Evolutionary conservation across 139 green algal genomes (phyloP), one percentile per base, ranked within the genome.

Genomic region (Diplosphaera chodatii): DNA sequence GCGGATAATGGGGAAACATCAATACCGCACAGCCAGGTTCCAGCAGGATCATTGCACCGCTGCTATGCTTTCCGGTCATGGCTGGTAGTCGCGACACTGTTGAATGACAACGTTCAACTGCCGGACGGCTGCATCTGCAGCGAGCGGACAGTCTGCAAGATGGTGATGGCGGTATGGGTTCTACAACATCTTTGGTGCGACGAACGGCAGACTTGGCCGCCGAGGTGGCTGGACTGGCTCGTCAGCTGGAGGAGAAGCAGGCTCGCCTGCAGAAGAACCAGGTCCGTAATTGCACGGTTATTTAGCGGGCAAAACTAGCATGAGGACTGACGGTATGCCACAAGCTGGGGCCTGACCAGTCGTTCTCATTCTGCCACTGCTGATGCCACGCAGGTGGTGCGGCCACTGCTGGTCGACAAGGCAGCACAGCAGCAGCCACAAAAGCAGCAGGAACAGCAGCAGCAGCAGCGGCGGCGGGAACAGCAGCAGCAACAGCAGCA

Each of bases 231-330:
- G 32, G 16, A n/a, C 31, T 69, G 18, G 31, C 64, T 30, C 32
- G 33, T 31, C 21, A 40, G 2, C 64, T 69, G 64, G 29, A 69
- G 64, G 64, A 48, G 32, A 41, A 29, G 64, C 62, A 34, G 62
- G 4, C 6, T 16, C 62, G 62, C 23, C 32, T 41, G 31, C 25
- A 41, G 32, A 33, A 40, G 2, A 27, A 25, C 32, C 33, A 31
- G 64, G 31, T n/a, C 32, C n/a, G n/a, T n/a, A n/a, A n/a, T 27
- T 29, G 20, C 23, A 31, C 23, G 8, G 29, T 68, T 37, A 8
- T 27, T n/a, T 29, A 27, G 1, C 28, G n/a, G 30, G 27, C 21
- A 27, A 4, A n/a, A 16, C 63, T 40, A 29, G 21, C 16, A 31
- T 29, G n/a, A n/a, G n/a, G n/a, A n/a, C n/a, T n/a, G n/a, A n/a